Conservation (phyloP, 139 green algal species). For the Tetradesmus lagerheimii region DNA sequence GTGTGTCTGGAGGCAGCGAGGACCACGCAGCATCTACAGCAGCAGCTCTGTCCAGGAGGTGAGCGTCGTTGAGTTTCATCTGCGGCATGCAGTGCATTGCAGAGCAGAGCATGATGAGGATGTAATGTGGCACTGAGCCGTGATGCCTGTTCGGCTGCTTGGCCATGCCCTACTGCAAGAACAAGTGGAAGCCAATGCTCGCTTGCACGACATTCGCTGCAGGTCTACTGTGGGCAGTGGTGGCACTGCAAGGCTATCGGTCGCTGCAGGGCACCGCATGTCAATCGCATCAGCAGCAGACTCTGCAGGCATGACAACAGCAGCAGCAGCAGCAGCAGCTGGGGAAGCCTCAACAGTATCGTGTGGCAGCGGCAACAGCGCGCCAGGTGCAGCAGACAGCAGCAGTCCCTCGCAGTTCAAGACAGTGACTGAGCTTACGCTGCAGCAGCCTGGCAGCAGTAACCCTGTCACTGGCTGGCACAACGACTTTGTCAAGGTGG, state of each 20-base stretch:
- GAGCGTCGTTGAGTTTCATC: no score
- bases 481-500: conserved; percentile 38
- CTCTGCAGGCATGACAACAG: not conserved
- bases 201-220: not conserved
- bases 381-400: not conserved
- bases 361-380: not conserved
- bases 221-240: not conserved
- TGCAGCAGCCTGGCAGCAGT: not conserved
- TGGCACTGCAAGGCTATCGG: not conserved
- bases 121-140: no score
- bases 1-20: no score
- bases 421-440: conserved; percentile 35
- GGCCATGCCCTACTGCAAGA: no score
- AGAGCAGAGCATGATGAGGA: no score
- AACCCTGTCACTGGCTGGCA: conserved; percentile 43
- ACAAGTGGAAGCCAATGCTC: no score
- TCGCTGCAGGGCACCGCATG: not conserved
- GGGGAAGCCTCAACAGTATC: not conserved
- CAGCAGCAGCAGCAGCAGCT: conserved; percentile 23
- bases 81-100: no score
- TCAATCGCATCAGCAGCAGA: not conserved
- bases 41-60: not conserved
- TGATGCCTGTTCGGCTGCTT: no score
- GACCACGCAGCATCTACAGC: not conserved
- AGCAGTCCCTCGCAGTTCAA: not conserved